Evolutionary conservation across 2,329 filamentous ascomycete genomes (phyloP).

Genomic region (Colletotrichum orchidophilum): DNA sequence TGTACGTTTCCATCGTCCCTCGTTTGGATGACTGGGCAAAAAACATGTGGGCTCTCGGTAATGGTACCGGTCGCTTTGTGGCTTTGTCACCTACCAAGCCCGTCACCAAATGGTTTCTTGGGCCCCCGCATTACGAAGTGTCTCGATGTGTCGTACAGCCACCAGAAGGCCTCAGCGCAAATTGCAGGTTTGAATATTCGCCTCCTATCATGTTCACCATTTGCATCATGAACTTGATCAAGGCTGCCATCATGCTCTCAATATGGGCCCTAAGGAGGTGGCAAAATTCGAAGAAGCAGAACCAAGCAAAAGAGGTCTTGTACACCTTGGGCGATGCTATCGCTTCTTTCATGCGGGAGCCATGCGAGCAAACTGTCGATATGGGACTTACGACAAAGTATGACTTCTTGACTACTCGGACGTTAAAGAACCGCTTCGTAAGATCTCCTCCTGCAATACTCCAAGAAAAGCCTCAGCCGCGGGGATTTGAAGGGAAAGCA

Average conservation of each 20-base stretch:
- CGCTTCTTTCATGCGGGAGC: conserved; percentile 5
- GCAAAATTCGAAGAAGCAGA: neutral
- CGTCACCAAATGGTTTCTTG: neutral
- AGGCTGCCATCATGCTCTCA: neutral
- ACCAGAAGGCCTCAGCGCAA: neutral
- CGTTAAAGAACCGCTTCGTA: neutral
- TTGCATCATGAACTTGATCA: conserved; percentile 1
- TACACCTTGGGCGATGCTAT: conserved; percentile 5
- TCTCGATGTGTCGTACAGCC: neutral
- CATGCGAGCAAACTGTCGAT: neutral
- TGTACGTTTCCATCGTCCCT: conserved; percentile 18
- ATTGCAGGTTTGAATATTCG: neutral
- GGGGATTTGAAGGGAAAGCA: neutral
- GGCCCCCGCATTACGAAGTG: neutral
- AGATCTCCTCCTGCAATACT: neutral
- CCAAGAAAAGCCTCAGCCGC: neutral
- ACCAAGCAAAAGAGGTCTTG: neutral
- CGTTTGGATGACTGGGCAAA: conserved; percentile 3
- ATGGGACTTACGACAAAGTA: neutral
- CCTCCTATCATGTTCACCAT: neutral
- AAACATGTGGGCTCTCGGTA: conserved; percentile 16
- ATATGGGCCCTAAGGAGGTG: neutral
- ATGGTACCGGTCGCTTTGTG: neutral
- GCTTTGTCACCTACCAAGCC: neutral
- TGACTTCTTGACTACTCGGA: neutral